Evolutionary conservation across 805 yeast species (phyloP).

Genomic region (Wickerhamomyces sydowiorum): DNA sequence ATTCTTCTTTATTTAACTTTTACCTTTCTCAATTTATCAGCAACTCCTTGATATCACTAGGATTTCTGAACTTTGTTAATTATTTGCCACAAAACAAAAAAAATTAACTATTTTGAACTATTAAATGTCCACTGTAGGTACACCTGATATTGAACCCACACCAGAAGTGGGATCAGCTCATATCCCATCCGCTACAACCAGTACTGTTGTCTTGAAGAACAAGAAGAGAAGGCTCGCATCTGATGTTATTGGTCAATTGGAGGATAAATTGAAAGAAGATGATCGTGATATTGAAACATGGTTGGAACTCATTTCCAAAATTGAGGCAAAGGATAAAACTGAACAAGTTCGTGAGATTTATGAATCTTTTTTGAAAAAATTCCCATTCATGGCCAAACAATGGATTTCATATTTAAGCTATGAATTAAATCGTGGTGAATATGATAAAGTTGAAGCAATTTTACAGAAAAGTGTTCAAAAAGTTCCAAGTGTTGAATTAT

Average conservation of each 20-base stretch:
- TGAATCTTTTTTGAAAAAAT: conserved; percentile 54
- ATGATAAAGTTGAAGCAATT: conserved; percentile 56
- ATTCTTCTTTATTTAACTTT: too few species aligned
- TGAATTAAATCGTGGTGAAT: conserved; percentile 61
- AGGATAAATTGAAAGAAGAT: conserved; percentile 45
- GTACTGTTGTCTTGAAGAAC: background rate
- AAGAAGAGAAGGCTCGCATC: conserved; percentile 20
- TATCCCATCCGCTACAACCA: background rate
- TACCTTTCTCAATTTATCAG: too few species aligned
- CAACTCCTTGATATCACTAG: too few species aligned
- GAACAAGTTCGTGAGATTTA: conserved; percentile 55
- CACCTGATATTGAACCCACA: background rate
- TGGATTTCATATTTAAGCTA: conserved; percentile 72
- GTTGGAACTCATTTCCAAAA: conserved; percentile 44
- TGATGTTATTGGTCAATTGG: conserved; percentile 55
- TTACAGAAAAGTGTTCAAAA: conserved; percentile 59
- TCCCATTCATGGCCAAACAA: conserved; percentile 63
- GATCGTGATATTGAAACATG: conserved; percentile 53
- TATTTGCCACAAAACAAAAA: too few species aligned
- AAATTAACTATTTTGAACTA: too few species aligned
- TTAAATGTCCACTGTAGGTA: background rate
- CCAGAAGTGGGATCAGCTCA: background rate
- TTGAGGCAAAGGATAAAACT: conserved; percentile 47
- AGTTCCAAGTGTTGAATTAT: conserved; percentile 60
- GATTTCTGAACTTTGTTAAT: too few species aligned